Base-by-base conservation (phyloP, 306 rosid genomes). In the Vigna unguiculata region DNA sequence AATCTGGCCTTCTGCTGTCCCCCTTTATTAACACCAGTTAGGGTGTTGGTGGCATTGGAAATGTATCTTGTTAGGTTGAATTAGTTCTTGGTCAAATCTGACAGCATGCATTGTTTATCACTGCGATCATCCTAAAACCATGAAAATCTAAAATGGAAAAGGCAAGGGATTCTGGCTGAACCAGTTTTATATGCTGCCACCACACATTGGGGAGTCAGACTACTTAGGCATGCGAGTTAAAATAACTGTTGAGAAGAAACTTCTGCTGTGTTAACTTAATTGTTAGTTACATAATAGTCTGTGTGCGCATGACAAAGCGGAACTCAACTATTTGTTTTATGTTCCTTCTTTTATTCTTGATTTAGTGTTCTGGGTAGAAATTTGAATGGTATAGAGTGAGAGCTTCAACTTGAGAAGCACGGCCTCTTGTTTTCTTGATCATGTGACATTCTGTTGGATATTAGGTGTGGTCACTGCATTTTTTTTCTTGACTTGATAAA, bases 41-140 rank as follows among this genome's bases (percentile, higher is more conserved):
- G 47, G 1, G 36, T 36, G 58, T 53, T 30, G 73, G 67, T 40
- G 7, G 45, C 55, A 46, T 21, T 66, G 45, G 60, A 40, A 32
- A 49, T 57, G 51, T 48, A 48, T 38, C 28, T 36, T 16, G 24
- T 2, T 60, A 60, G 12, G 65, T 43, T 28, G 32, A 28, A 28
- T 32, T 28, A 58, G 40, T 57, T 68, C 17, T 54, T 57, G 57
- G 49, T 58, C 24, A 43, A 63, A 80, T 43, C 71, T n/a, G 36
- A 43, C 51, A 45, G 51, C 48, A 3, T 11, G 51, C 16, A 12
- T 11, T 43, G 13, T 41, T 13, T 34, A 4, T 69, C 51, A 64
- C 32, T 38, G 58, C 2, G 66, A 24, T 49, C 59, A 52, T 65
- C 9, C 47, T 61, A 51, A 34, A 69, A 21, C 60, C 32, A 14